Conservation (phyloP, 2,329 filamentous ascomycete species). For the Boeremia exigua region DNA sequence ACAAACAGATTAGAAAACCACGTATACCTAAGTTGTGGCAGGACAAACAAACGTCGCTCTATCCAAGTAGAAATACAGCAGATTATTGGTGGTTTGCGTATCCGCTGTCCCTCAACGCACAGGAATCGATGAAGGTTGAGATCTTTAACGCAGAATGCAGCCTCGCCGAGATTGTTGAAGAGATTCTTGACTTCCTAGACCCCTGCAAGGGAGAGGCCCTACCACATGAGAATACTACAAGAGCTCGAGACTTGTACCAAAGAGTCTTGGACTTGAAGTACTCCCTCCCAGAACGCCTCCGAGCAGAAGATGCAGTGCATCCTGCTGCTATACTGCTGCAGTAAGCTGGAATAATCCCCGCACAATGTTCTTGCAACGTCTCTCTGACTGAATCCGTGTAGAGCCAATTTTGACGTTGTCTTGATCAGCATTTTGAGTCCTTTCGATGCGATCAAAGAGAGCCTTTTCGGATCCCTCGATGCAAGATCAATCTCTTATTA, state of each 20-base stretch:
- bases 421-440: background rate
- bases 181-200: background rate
- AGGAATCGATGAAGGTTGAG: slow-evolving; percentile 1
- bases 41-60: background rate
- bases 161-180: slow-evolving; percentile 1
- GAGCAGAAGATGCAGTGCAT: background rate
- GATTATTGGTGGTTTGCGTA: slow-evolving; percentile 1
- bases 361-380: too few species aligned
- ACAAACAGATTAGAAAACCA: background rate
- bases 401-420: background rate
- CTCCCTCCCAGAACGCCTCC: background rate
- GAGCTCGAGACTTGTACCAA: background rate
- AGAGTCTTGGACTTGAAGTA: background rate
- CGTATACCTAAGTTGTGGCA: background rate
- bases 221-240: background rate
- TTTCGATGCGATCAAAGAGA: background rate
- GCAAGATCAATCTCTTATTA: background rate
- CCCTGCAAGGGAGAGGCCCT: background rate
- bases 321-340: background rate
- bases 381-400: background rate
- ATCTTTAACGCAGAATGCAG: background rate
- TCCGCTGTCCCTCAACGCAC: background rate
- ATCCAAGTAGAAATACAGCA: background rate
- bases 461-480: background rate
- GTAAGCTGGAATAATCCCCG: background rate